Conservation (phyloP, 2,329 filamentous ascomycete species). For the Endoconidiophora polonica region DNA sequence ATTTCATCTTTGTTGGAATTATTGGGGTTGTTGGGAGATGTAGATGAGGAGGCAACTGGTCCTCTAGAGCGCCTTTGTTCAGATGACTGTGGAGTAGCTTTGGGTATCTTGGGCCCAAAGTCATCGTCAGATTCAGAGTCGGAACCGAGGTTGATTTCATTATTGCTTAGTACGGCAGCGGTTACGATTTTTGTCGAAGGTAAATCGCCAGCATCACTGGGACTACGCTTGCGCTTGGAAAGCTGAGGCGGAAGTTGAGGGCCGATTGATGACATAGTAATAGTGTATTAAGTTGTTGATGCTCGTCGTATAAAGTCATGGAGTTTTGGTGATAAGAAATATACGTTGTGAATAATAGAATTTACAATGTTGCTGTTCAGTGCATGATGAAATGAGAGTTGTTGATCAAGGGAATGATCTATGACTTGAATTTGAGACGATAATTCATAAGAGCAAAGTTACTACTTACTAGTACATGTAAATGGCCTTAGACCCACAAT, state of each 20-base stretch:
- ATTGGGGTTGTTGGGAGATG: background rate
- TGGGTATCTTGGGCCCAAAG: constrained; percentile 24
- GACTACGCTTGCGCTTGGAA: constrained; percentile 42
- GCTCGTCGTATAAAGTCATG: no score
- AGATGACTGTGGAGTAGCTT: constrained; percentile 6
- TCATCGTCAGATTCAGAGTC: constrained; percentile 26
- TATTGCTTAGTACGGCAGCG: constrained; percentile 7
- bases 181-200: constrained; percentile 29
- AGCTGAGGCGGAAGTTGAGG: constrained; percentile 54
- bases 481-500: no score
- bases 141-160: constrained; percentile 29
- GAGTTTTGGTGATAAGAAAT: no score
- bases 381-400: no score
- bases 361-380: no score
- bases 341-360: no score
- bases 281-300: no score
- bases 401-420: no score
- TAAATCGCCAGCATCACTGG: constrained; percentile 23
- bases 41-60: constrained; percentile 16
- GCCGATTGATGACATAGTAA: constrained; percentile 50
- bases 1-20: constrained; percentile 24
- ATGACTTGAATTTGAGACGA: no score
- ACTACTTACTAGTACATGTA: no score
- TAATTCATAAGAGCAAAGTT: no score
- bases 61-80: constrained; percentile 15